Conservation (phyloP, 106 monocot genomes). For the Ottelia alismoides region DNA sequence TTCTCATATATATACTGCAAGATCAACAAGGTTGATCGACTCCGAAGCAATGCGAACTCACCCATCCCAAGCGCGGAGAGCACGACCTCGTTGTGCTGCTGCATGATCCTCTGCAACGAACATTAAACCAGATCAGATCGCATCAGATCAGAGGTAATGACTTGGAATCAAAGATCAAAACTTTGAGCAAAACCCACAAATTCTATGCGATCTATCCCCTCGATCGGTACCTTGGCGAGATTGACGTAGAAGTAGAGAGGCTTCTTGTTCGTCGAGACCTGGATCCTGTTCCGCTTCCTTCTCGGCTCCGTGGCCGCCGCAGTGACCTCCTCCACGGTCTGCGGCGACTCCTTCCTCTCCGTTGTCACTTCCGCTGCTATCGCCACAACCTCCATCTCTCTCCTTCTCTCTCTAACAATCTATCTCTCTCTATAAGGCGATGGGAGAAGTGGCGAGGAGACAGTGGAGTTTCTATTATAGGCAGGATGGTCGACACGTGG, state of each 20-base stretch:
- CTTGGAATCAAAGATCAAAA: no score
- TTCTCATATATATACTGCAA: no score
- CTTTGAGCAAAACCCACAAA: no score
- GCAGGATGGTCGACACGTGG: no score
- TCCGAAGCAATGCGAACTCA: no score
- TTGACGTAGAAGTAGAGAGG: slow-evolving; percentile 79
- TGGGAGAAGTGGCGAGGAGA: no score
- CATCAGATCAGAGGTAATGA: no score
- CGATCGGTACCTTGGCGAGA: slow-evolving; percentile 85
- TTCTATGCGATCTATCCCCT: no score
- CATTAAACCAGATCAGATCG: no score
- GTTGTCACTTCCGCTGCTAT: slow-evolving; percentile 5
- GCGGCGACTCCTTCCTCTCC: slow-evolving; percentile 3
- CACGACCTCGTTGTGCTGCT: slow-evolving; percentile 53
- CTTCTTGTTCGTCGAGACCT: slow-evolving; percentile 71
- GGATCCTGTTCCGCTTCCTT: slow-evolving; percentile 51
- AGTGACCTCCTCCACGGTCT: slow-evolving; percentile 5
- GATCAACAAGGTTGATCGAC: no score
- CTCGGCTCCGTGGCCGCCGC: slow-evolving; percentile 9
- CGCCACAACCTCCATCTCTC: slow-evolving; percentile 9
- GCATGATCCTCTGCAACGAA: slow-evolving; percentile 62
- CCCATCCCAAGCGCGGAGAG: slow-evolving; percentile 77
- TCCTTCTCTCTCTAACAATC: slow-evolving; percentile 12
- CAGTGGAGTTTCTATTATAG: no score
- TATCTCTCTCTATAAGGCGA: slow-evolving; percentile 5